Base-by-base conservation (phyloP, 2,329 filamentous ascomycete species). In the Amauroascus verrucosus region DNA sequence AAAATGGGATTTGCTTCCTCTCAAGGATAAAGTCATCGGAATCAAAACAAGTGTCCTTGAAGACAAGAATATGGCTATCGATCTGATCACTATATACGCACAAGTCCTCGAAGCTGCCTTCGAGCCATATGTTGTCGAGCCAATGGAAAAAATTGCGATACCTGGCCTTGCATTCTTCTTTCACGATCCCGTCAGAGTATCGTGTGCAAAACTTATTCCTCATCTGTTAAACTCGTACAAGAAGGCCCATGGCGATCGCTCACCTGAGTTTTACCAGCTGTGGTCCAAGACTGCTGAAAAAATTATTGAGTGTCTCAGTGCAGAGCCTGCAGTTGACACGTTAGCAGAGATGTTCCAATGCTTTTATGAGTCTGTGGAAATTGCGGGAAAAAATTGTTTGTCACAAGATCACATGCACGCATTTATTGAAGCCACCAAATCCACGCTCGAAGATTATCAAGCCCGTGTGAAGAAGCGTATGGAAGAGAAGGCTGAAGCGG, bases 11-110 rank as follows among this genome's bases (percentile, higher is more conserved):
- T 78, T 98, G 60, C 89, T 98, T 14, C 93, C 93, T 7, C 79
- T 98, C 53, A 95, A 95, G 72, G 93, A 93, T 60, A 97, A 97
- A 75, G 88, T 95, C 70, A 96, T 98, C 64, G 93, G 93, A 59
- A 98, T 98, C 73, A 89, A 90, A 74, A 98, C 93, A 6, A 95
- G 88, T 68, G 88, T 86, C 8, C 84, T 98, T 69, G 93, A 98
- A 63, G 93, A 98, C 72, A 98, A 98, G 76, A 90, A 97, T 70
- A 96, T 95, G 80, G 93, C 93, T n/a, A 97, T 98, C 59, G 93
- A 98, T 72, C 82, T 98, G 51, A 85, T 98, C 56, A 90, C 95
- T 45, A 91, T 98, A 57, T 98, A 98, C 65, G 91, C 93, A 1
- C 89, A 96, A 67, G 90, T 95, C 24, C 79, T 98, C n/a, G 88